Base-by-base conservation (phyloP, 2,329 filamentous ascomycete species). In the Paecilomyces sp. region DNA sequence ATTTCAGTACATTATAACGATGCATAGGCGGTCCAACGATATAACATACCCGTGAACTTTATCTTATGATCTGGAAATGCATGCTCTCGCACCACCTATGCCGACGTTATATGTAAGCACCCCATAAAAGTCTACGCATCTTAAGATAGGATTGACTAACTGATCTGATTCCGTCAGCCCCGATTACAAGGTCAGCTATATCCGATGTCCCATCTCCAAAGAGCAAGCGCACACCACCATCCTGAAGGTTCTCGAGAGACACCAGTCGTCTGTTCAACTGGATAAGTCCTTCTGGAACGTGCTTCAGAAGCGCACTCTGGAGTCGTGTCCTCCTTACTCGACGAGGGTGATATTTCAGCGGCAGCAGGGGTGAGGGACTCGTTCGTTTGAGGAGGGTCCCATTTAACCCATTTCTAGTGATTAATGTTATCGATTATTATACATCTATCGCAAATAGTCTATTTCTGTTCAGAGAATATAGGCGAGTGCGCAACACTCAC, bases 121-220 rank as follows among this genome's bases (percentile, higher is more conserved):
- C 13, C 3, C 11, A 18, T 54, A 3, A 6, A 3, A 6, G 8
- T 54, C 12, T 54, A 24, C 7, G 15, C 1, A 22, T 12, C 11
- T 13, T 0, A 5, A 53, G 15, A 33, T n/a, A 31, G 3, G 15
- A 22, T 33, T 36, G 25, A 61, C 70, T 36, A 63, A 80, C 77
- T 3, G 80, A 82, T 59, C 80, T 76, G 57, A 83, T 83, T 2
- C 82, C 80, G 64, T 84, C 80, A 3, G 79, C 82, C 0, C 81
- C 82, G 1, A 84, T 74, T 0, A 83, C 73, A 0, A 84, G 66
- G 61, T 82, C 80, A 2, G 75, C 75, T 15, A 59, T 61, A 2
- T 58, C 58, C 12, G 73, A 67, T 2, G 74, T 75, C 0, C 76
- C 76, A 62, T 84, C 81, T 12, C 77, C 72, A 59, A 85, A 84